phyloP scores from a whole-genome alignment of 2,329 filamentous ascomycete species.

The Xylariaceae sp. region DNA sequence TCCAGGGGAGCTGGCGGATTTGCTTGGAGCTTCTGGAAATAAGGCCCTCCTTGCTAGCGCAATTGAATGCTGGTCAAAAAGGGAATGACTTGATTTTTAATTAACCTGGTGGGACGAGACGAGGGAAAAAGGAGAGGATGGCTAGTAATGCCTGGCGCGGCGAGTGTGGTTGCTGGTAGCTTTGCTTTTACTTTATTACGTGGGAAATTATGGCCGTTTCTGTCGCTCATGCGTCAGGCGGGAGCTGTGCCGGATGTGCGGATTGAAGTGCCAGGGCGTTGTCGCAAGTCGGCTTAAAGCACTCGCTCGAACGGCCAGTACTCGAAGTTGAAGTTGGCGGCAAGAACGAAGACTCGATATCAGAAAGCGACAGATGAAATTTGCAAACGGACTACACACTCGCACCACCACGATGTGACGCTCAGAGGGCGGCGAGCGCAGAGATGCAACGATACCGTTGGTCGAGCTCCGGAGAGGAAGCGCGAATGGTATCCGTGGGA shows the following conservation, averaged over 20 bases:
- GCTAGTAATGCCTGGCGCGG: conserved; percentile 7
- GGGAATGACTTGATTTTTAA: conserved; percentile 28
- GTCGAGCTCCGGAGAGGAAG: conserved; percentile 14
- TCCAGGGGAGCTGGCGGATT: conserved; percentile 31
- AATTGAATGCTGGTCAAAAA: conserved; percentile 30
- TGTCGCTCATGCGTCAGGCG: conserved; percentile 11
- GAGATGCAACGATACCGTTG: conserved; percentile 7
- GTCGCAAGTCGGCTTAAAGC: conserved; percentile 1
- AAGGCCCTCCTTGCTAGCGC: conserved; percentile 34
- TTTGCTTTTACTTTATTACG: conserved; percentile 8
- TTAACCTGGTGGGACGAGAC: conserved; percentile 24
- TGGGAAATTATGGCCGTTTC: conserved; percentile 19
- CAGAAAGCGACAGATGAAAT: too few species aligned
- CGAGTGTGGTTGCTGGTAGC: background rate
- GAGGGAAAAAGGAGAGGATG: conserved; percentile 22
- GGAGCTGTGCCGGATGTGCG: conserved; percentile 6
- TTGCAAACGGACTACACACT: too few species aligned
- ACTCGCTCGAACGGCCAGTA: background rate
- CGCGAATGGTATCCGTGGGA: background rate
- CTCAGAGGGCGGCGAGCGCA: conserved; percentile 9
- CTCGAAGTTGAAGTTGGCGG: too few species aligned
- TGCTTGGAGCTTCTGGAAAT: conserved; percentile 35
- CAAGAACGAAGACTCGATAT: too few species aligned
- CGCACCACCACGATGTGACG: conserved; percentile 7
- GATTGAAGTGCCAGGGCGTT: background rate